Evolutionary conservation across 306 rosid species (phyloP).

Genomic region (Corylus heterophylla): DNA sequence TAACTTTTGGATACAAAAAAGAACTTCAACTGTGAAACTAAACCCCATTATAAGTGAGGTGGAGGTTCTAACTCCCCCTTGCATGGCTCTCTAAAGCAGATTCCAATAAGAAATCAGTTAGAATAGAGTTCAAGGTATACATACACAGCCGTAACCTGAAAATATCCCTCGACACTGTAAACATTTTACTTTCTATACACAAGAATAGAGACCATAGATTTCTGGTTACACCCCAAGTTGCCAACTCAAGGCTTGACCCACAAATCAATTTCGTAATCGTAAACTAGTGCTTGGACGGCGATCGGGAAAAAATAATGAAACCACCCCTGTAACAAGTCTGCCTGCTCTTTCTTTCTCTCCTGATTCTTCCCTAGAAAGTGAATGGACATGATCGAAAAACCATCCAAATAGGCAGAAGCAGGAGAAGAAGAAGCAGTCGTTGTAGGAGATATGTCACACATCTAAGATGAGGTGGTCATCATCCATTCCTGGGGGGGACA

Average conservation of each 20-base stretch:
- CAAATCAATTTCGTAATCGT: neutral
- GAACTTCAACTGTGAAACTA: neutral
- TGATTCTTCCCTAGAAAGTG: conserved; percentile 21
- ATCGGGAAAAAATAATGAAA: conserved; percentile 34
- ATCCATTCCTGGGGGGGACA: conserved; percentile 67
- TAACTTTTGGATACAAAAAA: neutral
- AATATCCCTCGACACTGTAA: conserved; percentile 5
- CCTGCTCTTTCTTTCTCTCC: conserved; percentile 27
- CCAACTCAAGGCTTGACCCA: conserved; percentile 20
- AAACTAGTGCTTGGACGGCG: conserved; percentile 35
- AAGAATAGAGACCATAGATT: conserved; percentile 7
- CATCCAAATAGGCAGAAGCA: conserved; percentile 1
- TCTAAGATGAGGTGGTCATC: conserved; percentile 30
- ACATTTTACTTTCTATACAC: conserved; percentile 29
- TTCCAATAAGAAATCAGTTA: neutral
- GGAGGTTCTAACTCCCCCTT: neutral
- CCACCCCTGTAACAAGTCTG: conserved; percentile 6
- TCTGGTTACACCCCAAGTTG: conserved; percentile 5
- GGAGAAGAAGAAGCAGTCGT: conserved; percentile 6
- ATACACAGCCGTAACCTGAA: neutral
- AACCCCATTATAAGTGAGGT: neutral
- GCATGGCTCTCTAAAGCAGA: neutral
- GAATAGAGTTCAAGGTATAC: neutral
- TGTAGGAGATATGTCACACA: conserved; percentile 28
- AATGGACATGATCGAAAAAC: neutral